Evolutionary conservation across 768 basidiomycete species (phyloP), one percentile per base, ranked within the genome.

Genomic region (Kwoniella heveanensis): DNA sequence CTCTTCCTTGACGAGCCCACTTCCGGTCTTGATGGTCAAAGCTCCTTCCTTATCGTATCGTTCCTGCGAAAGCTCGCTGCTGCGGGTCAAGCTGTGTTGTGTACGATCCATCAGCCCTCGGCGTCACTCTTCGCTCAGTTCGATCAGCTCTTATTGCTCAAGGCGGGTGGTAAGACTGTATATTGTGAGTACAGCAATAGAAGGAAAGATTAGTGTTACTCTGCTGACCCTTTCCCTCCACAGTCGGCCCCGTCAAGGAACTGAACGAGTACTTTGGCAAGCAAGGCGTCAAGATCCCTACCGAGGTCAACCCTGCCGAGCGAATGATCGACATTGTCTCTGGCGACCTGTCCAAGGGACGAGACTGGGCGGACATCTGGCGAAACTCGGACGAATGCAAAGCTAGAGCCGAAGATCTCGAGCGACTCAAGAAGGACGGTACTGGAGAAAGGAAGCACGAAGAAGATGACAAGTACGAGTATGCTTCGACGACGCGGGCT

Each of bases 1-100:
- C 83, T 93, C n/a, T 93, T 94, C 83, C 80, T 92, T 50, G 91
- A 93, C 70, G 91, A 93, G 75, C 92, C 92, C 0, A 93, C 92
- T 0, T 88, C 90, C 25, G 90, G 91, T 22, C 82, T 92, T 21
- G 79, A 81, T 50, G 75, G 75, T 4, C 80, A 80, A 50, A 67
- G 67, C 48, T 72, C 71, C 15, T 72, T 56, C 68, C 56, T 70
- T 13, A 89, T 92, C 66, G 82, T 79, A 24, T 67, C 69, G 0
- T 90, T 92, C 81, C 81, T 93, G 36, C 83, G 87, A 8, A 84
- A 86, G 51, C 85, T 92, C 27, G 90, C 90, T 4, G 85, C 88
- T 64, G 85, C 84, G 62, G 91, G 91, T 0, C 91, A 92, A 75
- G 88, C 90, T 13, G 90, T 94, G 62, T 81, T 93, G 15, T 91